phyloP scores from a whole-genome alignment of 2,329 filamentous ascomycete species.

The Hypoxylon sp. region DNA sequence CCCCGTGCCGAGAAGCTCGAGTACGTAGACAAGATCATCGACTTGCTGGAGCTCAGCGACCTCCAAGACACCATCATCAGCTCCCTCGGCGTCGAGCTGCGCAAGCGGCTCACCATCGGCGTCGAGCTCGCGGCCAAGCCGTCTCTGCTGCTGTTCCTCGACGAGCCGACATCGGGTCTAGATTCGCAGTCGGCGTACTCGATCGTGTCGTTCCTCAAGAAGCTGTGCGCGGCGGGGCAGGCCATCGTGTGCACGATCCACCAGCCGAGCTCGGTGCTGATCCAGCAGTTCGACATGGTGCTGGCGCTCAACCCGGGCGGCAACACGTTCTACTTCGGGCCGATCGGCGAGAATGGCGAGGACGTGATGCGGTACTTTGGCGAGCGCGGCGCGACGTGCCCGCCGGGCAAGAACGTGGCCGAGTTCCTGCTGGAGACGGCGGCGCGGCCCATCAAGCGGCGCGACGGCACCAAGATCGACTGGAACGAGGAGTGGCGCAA shows the following conservation, averaged over 20 bases:
- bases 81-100: conserved; percentile 72
- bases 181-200: conserved; percentile 74
- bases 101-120: conserved; percentile 76
- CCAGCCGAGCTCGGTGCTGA: conserved; percentile 72
- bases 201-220: conserved; percentile 73
- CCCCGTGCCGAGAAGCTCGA: conserved; percentile 78
- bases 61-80: conserved; percentile 72
- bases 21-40: conserved; percentile 93
- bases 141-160: conserved; percentile 71
- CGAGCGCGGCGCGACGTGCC: conserved; percentile 70
- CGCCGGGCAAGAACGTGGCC: conserved; percentile 60
- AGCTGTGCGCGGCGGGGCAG: conserved; percentile 70
- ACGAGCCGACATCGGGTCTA: conserved; percentile 75
- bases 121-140: conserved; percentile 77
- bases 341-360: conserved; percentile 71
- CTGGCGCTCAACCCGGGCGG: conserved; percentile 73
- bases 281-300: conserved; percentile 78
- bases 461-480: conserved; percentile 58
- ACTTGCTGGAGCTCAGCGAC: conserved; percentile 76
- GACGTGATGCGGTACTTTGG: conserved; percentile 74
- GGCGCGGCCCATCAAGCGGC: conserved; percentile 46
- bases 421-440: conserved; percentile 59
- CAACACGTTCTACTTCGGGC: conserved; percentile 77
- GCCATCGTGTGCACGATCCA: conserved; percentile 79
- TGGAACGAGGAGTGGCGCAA: conserved; percentile 80